Base-by-base conservation (phyloP, 1,139 yeast species). In the Candida sp. region DNA sequence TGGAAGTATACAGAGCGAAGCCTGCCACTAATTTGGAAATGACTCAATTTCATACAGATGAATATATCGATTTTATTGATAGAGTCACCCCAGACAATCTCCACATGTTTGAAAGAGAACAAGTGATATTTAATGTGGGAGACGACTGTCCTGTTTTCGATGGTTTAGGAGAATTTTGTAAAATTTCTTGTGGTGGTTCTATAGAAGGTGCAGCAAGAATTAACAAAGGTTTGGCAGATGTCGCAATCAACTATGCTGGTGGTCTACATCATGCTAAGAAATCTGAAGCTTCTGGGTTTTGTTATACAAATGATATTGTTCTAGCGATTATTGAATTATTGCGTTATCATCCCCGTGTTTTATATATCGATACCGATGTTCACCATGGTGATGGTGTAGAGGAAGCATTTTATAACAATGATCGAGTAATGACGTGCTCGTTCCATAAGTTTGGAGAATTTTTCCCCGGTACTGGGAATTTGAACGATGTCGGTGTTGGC, bases 371-470 rank as follows among this genome's bases (percentile, higher is more conserved):
- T 64, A 91, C 91, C 44, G 99, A 93, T 63, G 82, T 93, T 25
- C 99, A 93, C 63, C 99, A 93, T 61, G 99, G 99, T 22, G 99
- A 93, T 63, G 99, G 99, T 44, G 99, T 93, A 1, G 97, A 93
- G 61, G 98, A 93, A 64, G 98, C 98, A 1, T 93, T 93, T 56
- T 90, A 91, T 61, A 82, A 95, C 35, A 88, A 97, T 4, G 98
- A 93, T 63, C 70, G 99, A 47, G 99, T 93, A 27, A 88, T 90
- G 95, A 91, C 98, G 0, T 83, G 89, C 41, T 87, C 96, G n/a
- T 89, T 93, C 68, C 99, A 93, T 68, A 93, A 93, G 63, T 93
- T 87, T 63, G 99, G 98, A 5, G 95, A 88, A 61, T 93, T 89
- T 60, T 93, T 93, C 74, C 99, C 98, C 0, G 98, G 96, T 9